phyloP scores from a whole-genome alignment of 495 filamentous ascomycete species.

The Cercophora scortea region DNA sequence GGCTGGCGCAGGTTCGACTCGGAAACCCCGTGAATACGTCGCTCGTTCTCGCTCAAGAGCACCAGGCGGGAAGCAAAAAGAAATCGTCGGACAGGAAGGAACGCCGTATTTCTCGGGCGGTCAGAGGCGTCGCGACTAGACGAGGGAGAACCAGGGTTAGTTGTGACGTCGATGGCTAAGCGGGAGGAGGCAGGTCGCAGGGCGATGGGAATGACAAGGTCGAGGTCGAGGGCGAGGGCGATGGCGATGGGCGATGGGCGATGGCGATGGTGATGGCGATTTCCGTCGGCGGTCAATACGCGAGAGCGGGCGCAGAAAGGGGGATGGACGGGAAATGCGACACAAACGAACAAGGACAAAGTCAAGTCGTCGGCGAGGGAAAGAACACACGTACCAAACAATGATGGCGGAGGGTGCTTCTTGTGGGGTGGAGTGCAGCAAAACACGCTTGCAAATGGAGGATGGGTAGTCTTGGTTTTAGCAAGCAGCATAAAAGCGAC shows the following conservation, averaged over 20 bases:
- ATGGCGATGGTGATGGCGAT: too few species aligned
- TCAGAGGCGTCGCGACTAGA: not conserved
- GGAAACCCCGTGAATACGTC: conserved; percentile 7
- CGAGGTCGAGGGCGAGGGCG: not conserved
- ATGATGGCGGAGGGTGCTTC: not conserved
- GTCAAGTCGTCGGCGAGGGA: not conserved
- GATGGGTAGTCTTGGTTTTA: not conserved
- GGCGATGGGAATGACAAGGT: not conserved
- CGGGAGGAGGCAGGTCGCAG: not conserved
- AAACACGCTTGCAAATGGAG: conserved; percentile 5
- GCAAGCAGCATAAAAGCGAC: not conserved
- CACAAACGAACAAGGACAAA: not conserved
- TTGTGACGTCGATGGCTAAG: not conserved
- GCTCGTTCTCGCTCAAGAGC: not conserved
- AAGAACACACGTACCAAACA: conserved; percentile 4
- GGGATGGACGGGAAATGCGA: not conserved
- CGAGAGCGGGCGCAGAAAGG: not conserved
- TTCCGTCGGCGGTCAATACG: not conserved
- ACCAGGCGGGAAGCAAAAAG: not conserved
- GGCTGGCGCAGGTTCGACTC: conserved; percentile 9
- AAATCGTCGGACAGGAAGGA: not conserved
- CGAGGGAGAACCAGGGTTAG: not conserved
- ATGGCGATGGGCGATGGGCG: too few species aligned
- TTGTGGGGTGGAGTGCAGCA: not conserved
- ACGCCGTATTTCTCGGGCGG: not conserved